A percentile compares a stretch with the other conserved stretches of the same genome.
Evolutionary conservation across 768 basidiomycete species (phyloP).

Genomic region (Myochromella boudieri): DNA sequence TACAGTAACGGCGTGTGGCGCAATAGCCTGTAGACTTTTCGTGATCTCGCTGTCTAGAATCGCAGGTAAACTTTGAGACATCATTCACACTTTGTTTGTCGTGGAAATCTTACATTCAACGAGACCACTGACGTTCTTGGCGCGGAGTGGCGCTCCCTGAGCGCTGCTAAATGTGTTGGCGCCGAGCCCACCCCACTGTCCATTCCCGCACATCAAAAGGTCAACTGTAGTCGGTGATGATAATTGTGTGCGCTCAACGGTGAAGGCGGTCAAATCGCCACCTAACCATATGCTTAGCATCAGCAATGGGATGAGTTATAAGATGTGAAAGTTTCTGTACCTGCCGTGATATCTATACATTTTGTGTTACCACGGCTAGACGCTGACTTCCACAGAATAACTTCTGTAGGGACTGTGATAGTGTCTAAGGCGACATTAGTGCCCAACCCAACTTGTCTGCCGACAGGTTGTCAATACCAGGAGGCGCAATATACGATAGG

Average conservation of each 20-base stretch:
- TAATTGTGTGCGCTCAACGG: constrained; percentile 51
- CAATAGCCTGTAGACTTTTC: constrained; percentile 61
- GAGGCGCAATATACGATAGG: background rate
- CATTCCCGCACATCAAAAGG: constrained; percentile 79
- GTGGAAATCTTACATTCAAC: constrained; percentile 69
- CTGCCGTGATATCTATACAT: constrained; percentile 68
- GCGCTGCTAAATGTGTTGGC: constrained; percentile 67
- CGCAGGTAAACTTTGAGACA: constrained; percentile 6
- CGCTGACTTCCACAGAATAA: constrained; percentile 64
- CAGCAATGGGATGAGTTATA: background rate
- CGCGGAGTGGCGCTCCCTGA: constrained; percentile 67
- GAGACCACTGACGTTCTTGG: constrained; percentile 80
- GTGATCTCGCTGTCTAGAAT: constrained; percentile 65
- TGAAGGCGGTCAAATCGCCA: constrained; percentile 77
- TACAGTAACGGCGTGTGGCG: constrained; percentile 60
- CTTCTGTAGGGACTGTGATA: constrained; percentile 83
- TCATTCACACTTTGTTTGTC: background rate
- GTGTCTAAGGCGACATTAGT: constrained; percentile 58
- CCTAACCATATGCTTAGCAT: constrained; percentile 36
- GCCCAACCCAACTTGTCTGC: constrained; percentile 84
- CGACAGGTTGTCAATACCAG: background rate
- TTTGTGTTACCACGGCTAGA: constrained; percentile 49
- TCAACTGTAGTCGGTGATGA: constrained; percentile 32
- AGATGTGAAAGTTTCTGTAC: constrained; percentile 30
- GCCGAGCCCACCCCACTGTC: constrained; percentile 79